Conservation (phyloP, 208 protist species). For the Kentomonas sorsogonicus region DNA sequence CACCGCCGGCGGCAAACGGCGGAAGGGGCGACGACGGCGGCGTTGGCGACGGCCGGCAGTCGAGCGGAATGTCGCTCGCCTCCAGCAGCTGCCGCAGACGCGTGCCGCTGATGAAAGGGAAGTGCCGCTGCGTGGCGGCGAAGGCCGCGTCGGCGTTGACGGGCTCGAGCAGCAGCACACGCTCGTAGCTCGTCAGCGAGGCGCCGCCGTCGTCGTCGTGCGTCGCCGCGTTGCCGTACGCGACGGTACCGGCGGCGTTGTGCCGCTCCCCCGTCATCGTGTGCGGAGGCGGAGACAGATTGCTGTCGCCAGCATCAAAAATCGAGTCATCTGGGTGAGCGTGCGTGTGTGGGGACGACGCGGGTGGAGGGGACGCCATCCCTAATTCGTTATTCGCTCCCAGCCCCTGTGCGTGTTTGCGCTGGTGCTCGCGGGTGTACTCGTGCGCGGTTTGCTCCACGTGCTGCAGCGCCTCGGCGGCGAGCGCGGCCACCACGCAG, state of each 20-base stretch:
- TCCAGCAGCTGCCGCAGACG: constrained; percentile 52
- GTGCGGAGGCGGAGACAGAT: too few species aligned
- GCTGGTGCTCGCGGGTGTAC: too few species aligned
- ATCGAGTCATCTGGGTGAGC: too few species aligned
- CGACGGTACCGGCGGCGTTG: too few species aligned
- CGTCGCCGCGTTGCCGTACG: too few species aligned
- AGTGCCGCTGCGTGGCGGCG: constrained; percentile 37
- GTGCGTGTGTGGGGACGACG: too few species aligned
- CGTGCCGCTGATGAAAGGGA: constrained; percentile 40
- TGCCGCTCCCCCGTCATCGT: too few species aligned
- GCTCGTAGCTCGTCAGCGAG: constrained; percentile 28
- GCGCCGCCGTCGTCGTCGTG: background rate
- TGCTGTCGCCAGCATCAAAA: too few species aligned
- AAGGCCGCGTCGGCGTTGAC: constrained; percentile 33
- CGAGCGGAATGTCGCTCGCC: constrained; percentile 46
- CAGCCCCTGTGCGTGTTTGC: too few species aligned
- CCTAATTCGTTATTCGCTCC: too few species aligned
- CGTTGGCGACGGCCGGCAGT: constrained; percentile 9
- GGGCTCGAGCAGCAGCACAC: constrained; percentile 60
- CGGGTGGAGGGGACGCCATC: too few species aligned
- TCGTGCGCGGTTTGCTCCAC: constrained; percentile 27
- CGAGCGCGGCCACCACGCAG: constrained; percentile 59
- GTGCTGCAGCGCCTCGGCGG: constrained; percentile 34
- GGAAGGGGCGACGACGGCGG: background rate
- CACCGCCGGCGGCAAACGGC: background rate